Evolutionary conservation across 768 basidiomycete genomes (phyloP), one percentile per base, ranked within the genome.

Genomic region (Tricholoma terreum): DNA sequence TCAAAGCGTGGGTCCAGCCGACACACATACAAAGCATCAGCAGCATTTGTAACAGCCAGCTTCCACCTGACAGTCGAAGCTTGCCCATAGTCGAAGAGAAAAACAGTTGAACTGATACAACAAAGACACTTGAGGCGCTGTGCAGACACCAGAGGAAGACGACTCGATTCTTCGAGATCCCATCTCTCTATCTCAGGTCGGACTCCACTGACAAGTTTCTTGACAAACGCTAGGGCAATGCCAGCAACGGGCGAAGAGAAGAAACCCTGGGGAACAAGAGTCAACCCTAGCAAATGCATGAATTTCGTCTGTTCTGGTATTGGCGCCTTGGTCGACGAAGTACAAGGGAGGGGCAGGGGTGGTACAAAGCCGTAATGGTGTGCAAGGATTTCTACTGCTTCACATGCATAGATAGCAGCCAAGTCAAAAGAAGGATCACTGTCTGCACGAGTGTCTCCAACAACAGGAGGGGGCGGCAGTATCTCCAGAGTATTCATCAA

Each of bases 21-120:
- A 19, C 58, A 43, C 14, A 52, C n/a, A 51, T 33, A 31, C 6
- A 49, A 19, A 30, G 54, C 36, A 59, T 50, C 12, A 33, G 38
- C 27, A 42, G 45, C 31, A 24, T 34, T 31, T 21, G 42, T 42
- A 34, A 52, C 38, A 22, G 17, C 49, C 17, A 54, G 33, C 6
- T 54, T 50, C 38, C 30, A 35, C 9, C 15, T 2, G 8, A 21
- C 34, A 0, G 22, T 9, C 15, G 34, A 15, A n/a, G 33, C 8
- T 10, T 3, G 2, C 6, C 27, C 34, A 43, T 33, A 33, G 34
- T 53, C 24, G 11, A 42, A 45, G 2, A 36, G 5, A 21, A 24
- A 40, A 24, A 14, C 42, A 17, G 11, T 50, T 4, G 1, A 30
- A 14, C 12, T 19, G 8, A 38, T 33, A 22, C 24, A 8, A 19